Evolutionary conservation across 768 basidiomycete genomes (phyloP), one percentile per base, ranked within the genome.

Genomic region (Tylopilus plumbeoviolaceoides): DNA sequence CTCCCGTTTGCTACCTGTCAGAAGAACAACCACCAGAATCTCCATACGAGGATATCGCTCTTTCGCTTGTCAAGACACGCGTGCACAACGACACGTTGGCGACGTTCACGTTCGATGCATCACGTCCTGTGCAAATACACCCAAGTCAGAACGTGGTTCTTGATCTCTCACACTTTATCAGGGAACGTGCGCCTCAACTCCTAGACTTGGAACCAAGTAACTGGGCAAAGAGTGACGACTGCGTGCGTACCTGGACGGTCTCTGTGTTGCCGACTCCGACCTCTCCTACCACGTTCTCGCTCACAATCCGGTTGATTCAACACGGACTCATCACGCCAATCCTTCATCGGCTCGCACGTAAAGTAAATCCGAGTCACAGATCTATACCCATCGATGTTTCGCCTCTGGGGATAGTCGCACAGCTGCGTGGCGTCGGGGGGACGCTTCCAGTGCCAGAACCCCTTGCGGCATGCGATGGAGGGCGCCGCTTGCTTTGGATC

Each of bases 201-300:
- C 79, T 84, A 73, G 72, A 78, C 4, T 72, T 72, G 30, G 50
- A 59, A 11, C 70, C 74, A 12, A 45, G 47, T 23, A 75, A 76
- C 1, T 74, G 68, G 18, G 70, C 73, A 11, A 67, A 80, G 17
- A 82, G 82, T 59, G 83, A 84, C 61, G 82, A 85, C 57, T 76
- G 80, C 46, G 76, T 85, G 14, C 78, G 83, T 11, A 84, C 83
- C 5, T 85, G 82, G 82, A 84, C 83, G 0, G 72, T 84, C 17
- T 83, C 83, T 2, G 44, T 63, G 11, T 58, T 42, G 28, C 63
- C 63, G 17, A 57, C 63, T 2, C 35, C 48, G 8, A 27, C 46
- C 21, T 51, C 55, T 1, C 58, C 58, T 2, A 4, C 42, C 2
- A 53, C 25, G 0, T 77, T 78, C 62, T 64, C 74, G 15, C 56